Percentiles rank a stretch among this genome's conserved stretches.
Conservation (phyloP, 129 eudicot species). For the Chrysanthemum makinoi region DNA sequence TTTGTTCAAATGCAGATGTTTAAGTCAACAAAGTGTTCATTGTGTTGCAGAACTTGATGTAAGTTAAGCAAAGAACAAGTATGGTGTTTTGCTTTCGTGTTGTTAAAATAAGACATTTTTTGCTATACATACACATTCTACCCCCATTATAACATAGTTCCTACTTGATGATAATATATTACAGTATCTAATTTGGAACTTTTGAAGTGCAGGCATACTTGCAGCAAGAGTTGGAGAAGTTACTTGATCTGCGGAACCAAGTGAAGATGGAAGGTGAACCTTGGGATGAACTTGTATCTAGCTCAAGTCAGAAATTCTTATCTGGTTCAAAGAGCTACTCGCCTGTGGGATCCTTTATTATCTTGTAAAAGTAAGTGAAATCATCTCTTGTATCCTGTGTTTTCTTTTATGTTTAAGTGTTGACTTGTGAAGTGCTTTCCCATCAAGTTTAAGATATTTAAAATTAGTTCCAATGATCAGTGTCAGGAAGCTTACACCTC, state of each 20-base stretch:
- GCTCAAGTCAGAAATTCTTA: slow-evolving; percentile 95
- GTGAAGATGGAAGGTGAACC: slow-evolving; percentile 96
- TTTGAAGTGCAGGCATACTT: slow-evolving; percentile 74
- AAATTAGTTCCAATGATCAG: no score
- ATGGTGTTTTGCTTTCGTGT: slow-evolving; percentile 28
- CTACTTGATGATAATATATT: no score
- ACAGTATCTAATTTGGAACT: slow-evolving; percentile 17
- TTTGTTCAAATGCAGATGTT: slow-evolving; percentile 47
- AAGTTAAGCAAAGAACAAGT: slow-evolving; percentile 13
- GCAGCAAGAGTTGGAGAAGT: slow-evolving; percentile 98
- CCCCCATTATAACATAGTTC: no score
- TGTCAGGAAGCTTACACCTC: no score
- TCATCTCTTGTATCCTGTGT: slow-evolving; percentile 3
- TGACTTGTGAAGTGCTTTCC: background rate
- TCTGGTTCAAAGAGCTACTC: slow-evolving; percentile 90
- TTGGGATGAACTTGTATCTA: slow-evolving; percentile 97
- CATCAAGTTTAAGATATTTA: background rate
- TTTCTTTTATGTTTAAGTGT: background rate
- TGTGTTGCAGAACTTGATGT: slow-evolving; percentile 64
- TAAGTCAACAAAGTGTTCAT: slow-evolving; percentile 64
- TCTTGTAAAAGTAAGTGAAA: slow-evolving; percentile 80
- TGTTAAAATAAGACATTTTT: no score
- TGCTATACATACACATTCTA: no score
- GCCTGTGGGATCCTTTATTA: slow-evolving; percentile 91
- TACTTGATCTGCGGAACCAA: slow-evolving; percentile 87